A percentile compares a stretch with the other conserved stretches of the same genome.
These are phyloP conservation scores for Lasiosphaeris hirsuta DNA, from an alignment of 495 filamentous ascomycete species.

Conservation along the genomic window DNA sequence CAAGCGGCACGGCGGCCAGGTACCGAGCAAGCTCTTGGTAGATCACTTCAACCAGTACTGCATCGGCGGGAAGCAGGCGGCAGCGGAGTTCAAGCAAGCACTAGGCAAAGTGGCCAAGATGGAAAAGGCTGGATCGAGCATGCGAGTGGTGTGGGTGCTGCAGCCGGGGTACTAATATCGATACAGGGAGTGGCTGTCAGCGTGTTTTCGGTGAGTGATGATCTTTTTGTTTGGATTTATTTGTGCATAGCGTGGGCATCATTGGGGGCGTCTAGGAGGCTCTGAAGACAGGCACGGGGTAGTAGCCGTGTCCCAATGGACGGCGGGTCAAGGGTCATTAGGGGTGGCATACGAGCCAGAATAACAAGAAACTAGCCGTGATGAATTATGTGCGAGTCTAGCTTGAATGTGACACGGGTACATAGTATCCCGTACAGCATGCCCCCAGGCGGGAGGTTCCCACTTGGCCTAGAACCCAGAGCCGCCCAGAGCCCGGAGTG, in stretches of 20 bases:
- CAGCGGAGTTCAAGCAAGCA: conserved; percentile 45
- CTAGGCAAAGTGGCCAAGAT: conserved; percentile 49
- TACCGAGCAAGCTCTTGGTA: conserved; percentile 70
- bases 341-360: too few species aligned
- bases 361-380: too few species aligned
- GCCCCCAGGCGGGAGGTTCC: too few species aligned
- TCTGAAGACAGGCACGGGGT: too few species aligned
- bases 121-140: conserved; percentile 38
- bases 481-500: too few species aligned
- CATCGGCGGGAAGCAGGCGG: conserved; percentile 33
- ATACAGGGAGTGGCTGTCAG: neutral
- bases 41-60: conserved; percentile 67
- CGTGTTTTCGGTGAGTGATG: neutral
- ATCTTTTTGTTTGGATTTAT: neutral
- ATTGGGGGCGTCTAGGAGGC: neutral
- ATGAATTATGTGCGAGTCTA: too few species aligned
- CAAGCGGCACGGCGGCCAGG: conserved; percentile 63
- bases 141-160: conserved; percentile 43
- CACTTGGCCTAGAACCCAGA: too few species aligned
- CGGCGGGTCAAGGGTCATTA: too few species aligned
- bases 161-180: conserved; percentile 26
- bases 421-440: too few species aligned
- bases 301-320: too few species aligned
- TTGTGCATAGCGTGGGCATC: neutral
- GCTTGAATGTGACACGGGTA: too few species aligned